These are phyloP conservation scores for Clavariopsis aquatica DNA, from an alignment of 495 filamentous ascomycete species.

Conservation along the genomic window DNA sequence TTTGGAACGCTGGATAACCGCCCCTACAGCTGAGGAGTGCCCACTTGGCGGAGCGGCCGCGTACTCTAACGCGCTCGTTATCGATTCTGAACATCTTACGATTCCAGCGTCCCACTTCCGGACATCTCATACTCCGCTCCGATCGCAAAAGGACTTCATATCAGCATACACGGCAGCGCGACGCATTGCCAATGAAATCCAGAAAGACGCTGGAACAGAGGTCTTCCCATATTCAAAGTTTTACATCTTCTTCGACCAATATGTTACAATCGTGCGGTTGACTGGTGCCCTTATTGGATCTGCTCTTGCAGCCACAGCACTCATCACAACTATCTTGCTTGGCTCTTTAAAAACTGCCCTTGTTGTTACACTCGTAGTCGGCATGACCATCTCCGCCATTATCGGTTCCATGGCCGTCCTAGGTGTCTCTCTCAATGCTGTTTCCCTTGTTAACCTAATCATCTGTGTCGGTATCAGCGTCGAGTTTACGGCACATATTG, in stretches of 20 bases:
- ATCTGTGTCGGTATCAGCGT: constrained; percentile 95
- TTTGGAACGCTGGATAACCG: constrained; percentile 73
- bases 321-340: constrained; percentile 73
- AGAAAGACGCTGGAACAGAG: constrained; percentile 63
- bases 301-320: constrained; percentile 78
- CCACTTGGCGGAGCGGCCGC: constrained; percentile 84
- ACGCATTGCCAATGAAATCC: constrained; percentile 78
- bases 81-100: constrained; percentile 64
- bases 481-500: constrained; percentile 97
- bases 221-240: constrained; percentile 96
- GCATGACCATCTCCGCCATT: constrained; percentile 93
- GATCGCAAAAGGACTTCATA: constrained; percentile 92
- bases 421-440: constrained; percentile 89
- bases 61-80: constrained; percentile 81
- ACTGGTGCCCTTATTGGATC: constrained; percentile 77
- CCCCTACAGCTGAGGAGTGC: constrained; percentile 79
- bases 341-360: constrained; percentile 81
- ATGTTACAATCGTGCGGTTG: constrained; percentile 76
- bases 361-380: constrained; percentile 79
- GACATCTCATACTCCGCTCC: constrained; percentile 80
- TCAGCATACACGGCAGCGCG: constrained; percentile 83
- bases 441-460: constrained; percentile 93
- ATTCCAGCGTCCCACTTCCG: constrained; percentile 88
- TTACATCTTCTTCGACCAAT: constrained; percentile 99
- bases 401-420: constrained; percentile 90